Evolutionary conservation across 2,329 filamentous ascomycete genomes (phyloP).

Genomic region (Fusarium buharicum): DNA sequence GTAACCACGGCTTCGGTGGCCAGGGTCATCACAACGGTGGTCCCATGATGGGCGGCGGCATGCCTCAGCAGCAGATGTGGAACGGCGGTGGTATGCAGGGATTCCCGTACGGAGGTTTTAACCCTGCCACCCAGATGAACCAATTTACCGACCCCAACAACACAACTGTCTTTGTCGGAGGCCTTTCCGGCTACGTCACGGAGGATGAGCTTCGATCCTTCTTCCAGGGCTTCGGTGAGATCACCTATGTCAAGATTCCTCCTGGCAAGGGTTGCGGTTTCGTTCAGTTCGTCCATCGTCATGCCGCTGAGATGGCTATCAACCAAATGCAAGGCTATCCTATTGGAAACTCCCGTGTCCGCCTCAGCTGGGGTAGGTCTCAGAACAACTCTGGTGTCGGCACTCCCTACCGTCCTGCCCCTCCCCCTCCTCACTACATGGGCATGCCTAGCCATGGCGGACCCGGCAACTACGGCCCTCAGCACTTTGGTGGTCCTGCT

Average conservation of each 20-base stretch:
- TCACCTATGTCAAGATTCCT: conserved; percentile 99
- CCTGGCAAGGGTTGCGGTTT: conserved; percentile 99
- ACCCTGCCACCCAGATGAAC: conserved; percentile 78
- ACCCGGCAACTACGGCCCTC: conserved; percentile 58
- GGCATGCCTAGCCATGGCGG: conserved; percentile 58
- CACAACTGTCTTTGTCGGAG: conserved; percentile 98
- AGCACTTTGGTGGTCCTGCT: conserved; percentile 59
- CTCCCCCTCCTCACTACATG: conserved; percentile 69
- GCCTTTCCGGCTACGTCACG: conserved; percentile 96
- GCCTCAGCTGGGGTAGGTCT: conserved; percentile 95
- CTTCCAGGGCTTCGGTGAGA: conserved; percentile 99
- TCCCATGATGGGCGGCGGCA: conserved; percentile 59
- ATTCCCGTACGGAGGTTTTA: conserved; percentile 58
- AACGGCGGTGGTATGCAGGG: conserved; percentile 42
- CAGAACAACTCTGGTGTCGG: conserved; percentile 99
- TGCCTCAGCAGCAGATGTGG: conserved; percentile 60
- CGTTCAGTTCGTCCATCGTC: conserved; percentile 98
- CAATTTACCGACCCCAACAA: conserved; percentile 99
- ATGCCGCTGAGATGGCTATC: conserved; percentile 99
- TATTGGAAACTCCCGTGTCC: conserved; percentile 97
- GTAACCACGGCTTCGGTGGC: conserved; percentile 54
- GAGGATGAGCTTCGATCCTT: conserved; percentile 99
- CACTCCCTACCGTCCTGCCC: conserved; percentile 95
- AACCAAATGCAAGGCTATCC: conserved; percentile 99
- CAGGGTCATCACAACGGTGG: conserved; percentile 57